These are phyloP conservation scores for Triticum turgidum DNA, from an alignment of 176 grass and related monocot species.

Conservation along the genomic window DNA sequence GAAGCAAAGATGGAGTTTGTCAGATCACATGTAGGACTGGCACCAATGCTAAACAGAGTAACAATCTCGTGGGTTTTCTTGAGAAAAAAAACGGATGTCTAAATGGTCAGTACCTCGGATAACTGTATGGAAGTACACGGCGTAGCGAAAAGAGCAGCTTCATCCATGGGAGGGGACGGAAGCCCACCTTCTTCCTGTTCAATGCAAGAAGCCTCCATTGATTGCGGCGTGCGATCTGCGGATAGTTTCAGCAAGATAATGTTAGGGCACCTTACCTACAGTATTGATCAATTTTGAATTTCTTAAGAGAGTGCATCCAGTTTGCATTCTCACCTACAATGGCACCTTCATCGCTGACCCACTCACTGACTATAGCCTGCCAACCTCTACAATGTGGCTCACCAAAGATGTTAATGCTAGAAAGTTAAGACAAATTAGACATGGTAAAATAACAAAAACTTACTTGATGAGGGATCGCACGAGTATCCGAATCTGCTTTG, in stretches of 20 bases:
- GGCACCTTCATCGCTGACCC: slow-evolving; percentile 43
- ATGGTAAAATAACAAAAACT: slow-evolving; percentile 8
- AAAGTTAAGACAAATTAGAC: not conserved
- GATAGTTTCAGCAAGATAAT: slow-evolving; percentile 13
- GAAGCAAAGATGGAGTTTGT: slow-evolving; percentile 31
- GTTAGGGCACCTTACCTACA: not conserved
- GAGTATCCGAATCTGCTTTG: slow-evolving; percentile 57
- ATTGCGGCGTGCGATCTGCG: slow-evolving; percentile 54
- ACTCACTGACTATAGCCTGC: slow-evolving; percentile 62
- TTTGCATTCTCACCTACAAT: slow-evolving; percentile 43
- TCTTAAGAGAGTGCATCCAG: not conserved
- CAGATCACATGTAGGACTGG: slow-evolving; percentile 10
- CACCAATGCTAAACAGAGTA: not conserved
- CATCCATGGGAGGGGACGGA: slow-evolving; percentile 64
- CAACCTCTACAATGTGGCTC: slow-evolving; percentile 45
- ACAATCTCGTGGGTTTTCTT: not conserved
- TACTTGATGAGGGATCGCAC: slow-evolving; percentile 59
- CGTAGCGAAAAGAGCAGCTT: slow-evolving; percentile 52
- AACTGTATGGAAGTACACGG: slow-evolving; percentile 47
- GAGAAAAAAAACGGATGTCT: not conserved
- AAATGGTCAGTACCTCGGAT: slow-evolving; percentile 48
- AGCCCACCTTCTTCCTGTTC: slow-evolving; percentile 65
- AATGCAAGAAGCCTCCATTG: slow-evolving; percentile 40
- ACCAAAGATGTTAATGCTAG: slow-evolving; percentile 11
- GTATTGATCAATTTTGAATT: not conserved